Conservation (phyloP, 2,329 filamentous ascomycete species). For the Myotisia sp. region DNA sequence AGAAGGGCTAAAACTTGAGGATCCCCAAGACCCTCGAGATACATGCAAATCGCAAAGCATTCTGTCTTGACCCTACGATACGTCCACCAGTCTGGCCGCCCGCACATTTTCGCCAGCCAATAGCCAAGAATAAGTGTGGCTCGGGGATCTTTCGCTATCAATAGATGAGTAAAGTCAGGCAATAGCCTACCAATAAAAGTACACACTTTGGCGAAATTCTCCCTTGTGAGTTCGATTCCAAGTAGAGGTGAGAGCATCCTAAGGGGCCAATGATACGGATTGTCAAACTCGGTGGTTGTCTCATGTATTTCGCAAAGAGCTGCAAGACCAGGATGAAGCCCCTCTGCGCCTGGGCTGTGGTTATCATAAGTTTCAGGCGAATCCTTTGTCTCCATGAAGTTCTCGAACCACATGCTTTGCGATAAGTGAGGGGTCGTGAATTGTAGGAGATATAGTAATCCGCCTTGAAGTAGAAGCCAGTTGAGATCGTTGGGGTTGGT, state of each 20-base stretch:
- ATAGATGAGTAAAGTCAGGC: conserved; percentile 18
- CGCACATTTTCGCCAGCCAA: conserved; percentile 22
- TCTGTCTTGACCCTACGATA: conserved; percentile 20
- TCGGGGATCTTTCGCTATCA: conserved; percentile 20
- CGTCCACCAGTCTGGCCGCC: conserved; percentile 19
- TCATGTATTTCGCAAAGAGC: conserved; percentile 23
- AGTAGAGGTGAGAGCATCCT: conserved; percentile 24
- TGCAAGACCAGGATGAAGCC: conserved; percentile 20
- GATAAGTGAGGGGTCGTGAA: conserved; percentile 16
- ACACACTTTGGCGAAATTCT: conserved; percentile 17
- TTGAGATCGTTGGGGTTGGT: conserved; percentile 19
- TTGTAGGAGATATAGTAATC: conserved; percentile 21
- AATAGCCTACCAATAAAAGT: conserved; percentile 24
- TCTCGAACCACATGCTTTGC: conserved; percentile 23
- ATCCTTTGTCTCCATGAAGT: conserved; percentile 19
- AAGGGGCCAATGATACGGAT: conserved; percentile 26
- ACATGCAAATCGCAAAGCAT: conserved; percentile 26
- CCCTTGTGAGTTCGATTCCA: conserved; percentile 14
- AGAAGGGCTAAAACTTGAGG: conserved; percentile 18
- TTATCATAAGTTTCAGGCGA: conserved; percentile 17
- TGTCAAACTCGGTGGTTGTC: conserved; percentile 17
- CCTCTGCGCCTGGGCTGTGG: conserved; percentile 17
- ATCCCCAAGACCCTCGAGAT: conserved; percentile 20
- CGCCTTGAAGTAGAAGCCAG: conserved; percentile 25
- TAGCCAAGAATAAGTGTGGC: conserved; percentile 23